Percentiles rank a stretch among this genome's conserved stretches.
phyloP scores from a whole-genome alignment of 768 basidiomycete species.

The Tricholoma furcatifolium region DNA sequence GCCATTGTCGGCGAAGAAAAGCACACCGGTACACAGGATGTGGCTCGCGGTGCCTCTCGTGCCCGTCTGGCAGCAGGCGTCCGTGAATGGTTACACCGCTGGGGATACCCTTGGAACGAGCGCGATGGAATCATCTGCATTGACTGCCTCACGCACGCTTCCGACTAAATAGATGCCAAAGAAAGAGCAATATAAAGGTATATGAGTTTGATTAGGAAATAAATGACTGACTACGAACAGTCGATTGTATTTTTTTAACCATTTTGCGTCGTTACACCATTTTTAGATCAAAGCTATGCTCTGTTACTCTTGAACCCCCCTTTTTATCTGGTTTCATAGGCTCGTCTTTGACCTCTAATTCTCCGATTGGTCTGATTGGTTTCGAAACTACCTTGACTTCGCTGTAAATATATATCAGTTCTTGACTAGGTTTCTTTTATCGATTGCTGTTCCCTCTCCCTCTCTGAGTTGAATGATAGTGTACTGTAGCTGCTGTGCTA shows the following conservation, averaged over 20 bases:
- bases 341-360: too few relatives aligned
- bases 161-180: conserved; percentile 29
- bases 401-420: too few relatives aligned
- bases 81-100: conserved; percentile 88
- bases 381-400: too few relatives aligned
- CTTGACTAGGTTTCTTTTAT: too few relatives aligned
- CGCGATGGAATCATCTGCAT: conserved; percentile 88
- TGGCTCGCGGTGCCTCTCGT: conserved; percentile 76
- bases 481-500: too few relatives aligned
- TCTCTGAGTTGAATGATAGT: too few relatives aligned
- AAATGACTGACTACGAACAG: neutral
- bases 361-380: too few relatives aligned
- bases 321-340: too few relatives aligned
- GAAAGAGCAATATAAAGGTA: conserved; percentile 1
- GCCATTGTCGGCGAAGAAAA: conserved; percentile 94
- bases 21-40: conserved; percentile 91
- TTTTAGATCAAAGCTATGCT: neutral
- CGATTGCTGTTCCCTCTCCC: too few relatives aligned
- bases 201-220: neutral
- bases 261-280: neutral
- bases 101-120: conserved; percentile 97
- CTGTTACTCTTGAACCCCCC: too few relatives aligned
- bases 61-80: conserved; percentile 83
- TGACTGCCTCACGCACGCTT: conserved; percentile 76
- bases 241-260: too few relatives aligned